phyloP scores from a whole-genome alignment of 768 basidiomycete genomes.

The Russula olivacea region DNA sequence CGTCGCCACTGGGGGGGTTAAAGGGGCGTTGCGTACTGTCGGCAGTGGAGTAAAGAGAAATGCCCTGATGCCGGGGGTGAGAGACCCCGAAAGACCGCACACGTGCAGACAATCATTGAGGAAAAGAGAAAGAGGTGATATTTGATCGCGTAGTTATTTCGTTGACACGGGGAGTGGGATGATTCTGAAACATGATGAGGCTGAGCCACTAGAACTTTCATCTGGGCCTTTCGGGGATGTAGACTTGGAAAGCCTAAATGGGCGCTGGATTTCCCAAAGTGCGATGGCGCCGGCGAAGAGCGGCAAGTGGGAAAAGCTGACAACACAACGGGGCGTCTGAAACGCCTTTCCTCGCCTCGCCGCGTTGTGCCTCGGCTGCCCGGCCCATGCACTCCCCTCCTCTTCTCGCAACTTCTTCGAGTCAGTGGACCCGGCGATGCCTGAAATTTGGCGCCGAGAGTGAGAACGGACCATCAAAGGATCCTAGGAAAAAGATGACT shows the following conservation, averaged over 20 bases:
- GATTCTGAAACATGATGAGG: conserved; percentile 24
- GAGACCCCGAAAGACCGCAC: conserved; percentile 20
- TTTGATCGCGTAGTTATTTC: conserved; percentile 16
- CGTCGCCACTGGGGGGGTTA: conserved; percentile 19
- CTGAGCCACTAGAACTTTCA: conserved; percentile 25
- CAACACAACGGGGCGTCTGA: conserved; percentile 6
- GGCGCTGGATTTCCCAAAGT: conserved; percentile 20
- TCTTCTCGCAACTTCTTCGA: not conserved
- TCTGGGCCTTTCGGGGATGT: conserved; percentile 20
- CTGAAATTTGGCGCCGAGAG: conserved; percentile 4
- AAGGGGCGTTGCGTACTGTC: conserved; percentile 13
- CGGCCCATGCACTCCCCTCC: not conserved
- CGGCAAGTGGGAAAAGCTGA: not conserved
- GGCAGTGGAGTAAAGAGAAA: conserved; percentile 2
- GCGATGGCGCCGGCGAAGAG: conserved; percentile 17
- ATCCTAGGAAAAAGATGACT: conserved; percentile 6
- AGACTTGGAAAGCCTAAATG: conserved; percentile 23
- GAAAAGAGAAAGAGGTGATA: conserved; percentile 2
- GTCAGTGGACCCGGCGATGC: not conserved
- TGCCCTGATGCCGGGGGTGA: conserved; percentile 5
- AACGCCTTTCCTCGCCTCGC: conserved; percentile 2
- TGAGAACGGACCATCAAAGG: not conserved
- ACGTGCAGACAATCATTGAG: conserved; percentile 3
- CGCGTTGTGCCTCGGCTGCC: not conserved
- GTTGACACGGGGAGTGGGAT: conserved; percentile 19